Evolutionary conservation across 2,329 filamentous ascomycete genomes (phyloP).

Genomic region (Alternaria alternata): DNA sequence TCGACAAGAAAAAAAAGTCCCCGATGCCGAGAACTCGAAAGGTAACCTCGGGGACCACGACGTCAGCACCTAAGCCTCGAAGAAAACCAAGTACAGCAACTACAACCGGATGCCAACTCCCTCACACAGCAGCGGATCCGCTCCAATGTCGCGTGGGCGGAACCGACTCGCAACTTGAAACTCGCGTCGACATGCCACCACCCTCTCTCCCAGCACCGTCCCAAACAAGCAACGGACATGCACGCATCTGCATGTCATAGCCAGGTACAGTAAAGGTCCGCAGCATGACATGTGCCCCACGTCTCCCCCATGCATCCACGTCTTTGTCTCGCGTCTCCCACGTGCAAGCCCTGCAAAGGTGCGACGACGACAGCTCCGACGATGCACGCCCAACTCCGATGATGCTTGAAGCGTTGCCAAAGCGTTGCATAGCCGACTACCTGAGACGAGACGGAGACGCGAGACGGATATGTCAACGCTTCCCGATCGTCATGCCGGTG

Average conservation of each 20-base stretch:
- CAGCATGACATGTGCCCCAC: background rate
- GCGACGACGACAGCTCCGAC: background rate
- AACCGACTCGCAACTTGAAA: background rate
- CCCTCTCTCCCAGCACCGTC: background rate
- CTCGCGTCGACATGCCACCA: background rate
- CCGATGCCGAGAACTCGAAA: background rate
- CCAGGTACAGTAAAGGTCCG: background rate
- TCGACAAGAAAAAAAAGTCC: background rate
- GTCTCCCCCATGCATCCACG: background rate
- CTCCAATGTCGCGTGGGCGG: background rate
- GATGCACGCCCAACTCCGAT: background rate
- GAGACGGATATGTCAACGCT: background rate
- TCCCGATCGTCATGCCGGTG: constrained; percentile 2
- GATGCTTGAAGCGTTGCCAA: background rate
- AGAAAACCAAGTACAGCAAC: background rate
- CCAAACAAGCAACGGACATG: background rate
- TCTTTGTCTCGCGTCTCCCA: background rate
- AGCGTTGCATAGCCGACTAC: background rate
- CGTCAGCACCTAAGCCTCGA: background rate
- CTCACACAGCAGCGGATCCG: background rate
- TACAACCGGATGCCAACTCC: background rate
- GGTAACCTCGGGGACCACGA: background rate
- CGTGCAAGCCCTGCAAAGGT: background rate
- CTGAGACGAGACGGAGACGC: background rate
- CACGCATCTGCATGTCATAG: background rate